A percentile compares a stretch with the other conserved stretches of the same genome.
Evolutionary conservation across 345 rosid genomes (phyloP).

Genomic region (Hibiscus mutabilis): DNA sequence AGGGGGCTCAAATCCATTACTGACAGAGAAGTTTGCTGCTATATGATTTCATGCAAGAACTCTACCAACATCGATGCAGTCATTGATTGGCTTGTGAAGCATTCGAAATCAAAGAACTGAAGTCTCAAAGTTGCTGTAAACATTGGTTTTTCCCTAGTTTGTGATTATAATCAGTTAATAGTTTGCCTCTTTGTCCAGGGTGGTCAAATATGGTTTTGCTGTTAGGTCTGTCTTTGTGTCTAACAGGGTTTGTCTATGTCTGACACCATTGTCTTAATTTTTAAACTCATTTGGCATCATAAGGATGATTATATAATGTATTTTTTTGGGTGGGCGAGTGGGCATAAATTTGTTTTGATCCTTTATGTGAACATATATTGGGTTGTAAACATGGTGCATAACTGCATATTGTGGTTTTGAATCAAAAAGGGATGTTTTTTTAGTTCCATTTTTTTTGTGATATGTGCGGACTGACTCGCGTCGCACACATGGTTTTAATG

Average conservation of each 20-base stretch:
- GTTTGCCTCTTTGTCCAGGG: not conserved
- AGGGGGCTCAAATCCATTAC: slow-evolving; percentile 57
- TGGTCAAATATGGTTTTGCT: not conserved
- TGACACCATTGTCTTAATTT: slow-evolving; percentile 6
- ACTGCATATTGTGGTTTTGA: too few relatives aligned
- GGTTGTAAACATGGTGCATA: too few relatives aligned
- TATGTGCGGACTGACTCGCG: too few relatives aligned
- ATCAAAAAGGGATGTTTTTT: too few relatives aligned
- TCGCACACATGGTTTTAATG: too few relatives aligned
- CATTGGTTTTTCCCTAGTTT: not conserved
- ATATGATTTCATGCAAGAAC: slow-evolving; percentile 70
- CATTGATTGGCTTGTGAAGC: slow-evolving; percentile 72
- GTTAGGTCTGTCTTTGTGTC: not conserved
- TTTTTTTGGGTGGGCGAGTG: not conserved
- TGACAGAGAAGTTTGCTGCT: slow-evolving; percentile 61
- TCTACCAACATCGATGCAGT: slow-evolving; percentile 61
- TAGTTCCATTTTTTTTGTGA: too few relatives aligned
- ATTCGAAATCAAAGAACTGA: slow-evolving; percentile 62
- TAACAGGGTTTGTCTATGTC: slow-evolving; percentile 11
- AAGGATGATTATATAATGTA: too few relatives aligned
- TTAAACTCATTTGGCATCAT: not conserved
- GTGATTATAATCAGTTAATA: not conserved
- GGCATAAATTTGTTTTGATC: too few relatives aligned
- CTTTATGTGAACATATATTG: too few relatives aligned
- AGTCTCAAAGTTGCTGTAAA: not conserved